Conservation (phyloP, 148 eudicot genomes). For the Vaccinium corymbosum region DNA sequence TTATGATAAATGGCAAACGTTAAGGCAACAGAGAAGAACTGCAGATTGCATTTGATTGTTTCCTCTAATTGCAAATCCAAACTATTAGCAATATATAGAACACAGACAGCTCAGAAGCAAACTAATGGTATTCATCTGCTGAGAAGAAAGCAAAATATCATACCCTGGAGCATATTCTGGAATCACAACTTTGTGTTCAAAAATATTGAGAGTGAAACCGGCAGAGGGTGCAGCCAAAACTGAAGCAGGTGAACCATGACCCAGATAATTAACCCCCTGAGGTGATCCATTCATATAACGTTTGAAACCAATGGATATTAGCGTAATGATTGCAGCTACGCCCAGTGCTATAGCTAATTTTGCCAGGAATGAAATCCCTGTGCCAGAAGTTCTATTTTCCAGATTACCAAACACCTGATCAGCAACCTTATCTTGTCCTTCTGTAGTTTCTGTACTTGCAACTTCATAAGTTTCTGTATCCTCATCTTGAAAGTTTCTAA, state of each 20-base stretch:
- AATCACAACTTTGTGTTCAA: conserved; percentile 68
- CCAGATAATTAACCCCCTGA: conserved; percentile 43
- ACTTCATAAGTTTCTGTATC: conserved; percentile 35
- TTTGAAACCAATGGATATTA: conserved; percentile 54
- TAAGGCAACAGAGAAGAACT: not conserved
- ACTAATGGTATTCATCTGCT: not conserved
- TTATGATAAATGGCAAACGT: not conserved
- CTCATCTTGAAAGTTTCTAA: conserved; percentile 52
- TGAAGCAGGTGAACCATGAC: conserved; percentile 57
- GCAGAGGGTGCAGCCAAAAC: conserved; percentile 34
- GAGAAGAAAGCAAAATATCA: conserved; percentile 13
- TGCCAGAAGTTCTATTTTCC: conserved; percentile 34
- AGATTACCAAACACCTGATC: conserved; percentile 28
- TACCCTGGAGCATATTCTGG: conserved; percentile 94
- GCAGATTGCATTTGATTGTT: not conserved
- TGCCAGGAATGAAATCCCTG: conserved; percentile 52
- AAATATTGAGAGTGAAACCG: conserved; percentile 66
- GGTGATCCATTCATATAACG: conserved; percentile 43
- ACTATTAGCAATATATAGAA: not conserved
- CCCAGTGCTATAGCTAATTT: conserved; percentile 68
- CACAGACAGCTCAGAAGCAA: not conserved
- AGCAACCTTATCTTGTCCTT: conserved; percentile 34
- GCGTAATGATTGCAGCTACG: conserved; percentile 63
- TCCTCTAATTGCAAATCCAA: conserved; percentile 6
- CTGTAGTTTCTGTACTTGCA: conserved; percentile 28